Conservation (phyloP, 768 basidiomycete species). For the Paxillus ammoniavirescens region DNA sequence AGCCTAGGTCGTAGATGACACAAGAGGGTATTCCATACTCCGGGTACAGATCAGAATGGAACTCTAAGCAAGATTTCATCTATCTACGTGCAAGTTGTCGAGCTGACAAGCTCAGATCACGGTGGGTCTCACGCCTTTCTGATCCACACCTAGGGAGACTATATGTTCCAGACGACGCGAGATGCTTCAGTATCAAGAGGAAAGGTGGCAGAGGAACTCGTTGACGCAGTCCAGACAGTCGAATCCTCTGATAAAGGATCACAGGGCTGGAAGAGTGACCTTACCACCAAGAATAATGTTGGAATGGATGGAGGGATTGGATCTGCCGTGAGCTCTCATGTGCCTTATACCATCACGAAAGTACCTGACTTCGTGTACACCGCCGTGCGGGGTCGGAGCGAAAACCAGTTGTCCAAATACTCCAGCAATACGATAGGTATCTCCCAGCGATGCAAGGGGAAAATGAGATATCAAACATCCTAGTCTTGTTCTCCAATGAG, state of each 20-base stretch:
- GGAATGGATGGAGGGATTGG: not conserved
- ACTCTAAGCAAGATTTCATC: too few species aligned
- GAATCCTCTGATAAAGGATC: conserved; percentile 7
- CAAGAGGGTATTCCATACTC: too few species aligned
- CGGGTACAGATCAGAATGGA: too few species aligned
- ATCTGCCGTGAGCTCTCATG: not conserved
- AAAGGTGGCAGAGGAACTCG: conserved; percentile 6
- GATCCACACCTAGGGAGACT: conserved; percentile 16
- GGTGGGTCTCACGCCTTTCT: conserved; percentile 15
- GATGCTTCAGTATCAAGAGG: conserved; percentile 7
- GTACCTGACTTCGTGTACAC: not conserved
- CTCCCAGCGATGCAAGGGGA: too few species aligned
- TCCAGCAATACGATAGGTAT: too few species aligned
- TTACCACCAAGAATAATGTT: conserved; percentile 2
- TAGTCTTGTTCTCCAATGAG: conserved; percentile 34
- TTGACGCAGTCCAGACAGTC: conserved; percentile 12
- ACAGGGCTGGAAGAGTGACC: conserved; percentile 18
- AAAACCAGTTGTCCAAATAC: too few species aligned
- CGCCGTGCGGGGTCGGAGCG: not conserved
- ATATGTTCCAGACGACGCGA: conserved; percentile 1
- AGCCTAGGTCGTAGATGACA: too few species aligned
- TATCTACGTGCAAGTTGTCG: too few species aligned
- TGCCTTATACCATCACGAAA: not conserved
- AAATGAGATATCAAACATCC: not conserved
- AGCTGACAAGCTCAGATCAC: conserved; percentile 12